These are phyloP conservation scores for Astrocystis sublimbata DNA, from an alignment of 495 filamentous ascomycete species.

Conservation along the genomic window DNA sequence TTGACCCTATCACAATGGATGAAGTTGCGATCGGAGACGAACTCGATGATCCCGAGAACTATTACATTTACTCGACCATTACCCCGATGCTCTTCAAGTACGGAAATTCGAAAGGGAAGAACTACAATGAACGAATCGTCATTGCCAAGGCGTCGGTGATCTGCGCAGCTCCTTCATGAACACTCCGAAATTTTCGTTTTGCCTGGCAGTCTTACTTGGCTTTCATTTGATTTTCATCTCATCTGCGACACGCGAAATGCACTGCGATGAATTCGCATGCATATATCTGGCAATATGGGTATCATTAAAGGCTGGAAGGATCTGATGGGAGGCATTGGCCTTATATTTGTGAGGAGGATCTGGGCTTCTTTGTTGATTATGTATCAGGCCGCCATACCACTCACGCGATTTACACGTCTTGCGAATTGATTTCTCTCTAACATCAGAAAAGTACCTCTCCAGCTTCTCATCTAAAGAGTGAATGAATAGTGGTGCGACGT, in stretches of 20 bases:
- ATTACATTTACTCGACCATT: neutral
- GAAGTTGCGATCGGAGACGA: neutral
- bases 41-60: no score
- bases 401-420: neutral
- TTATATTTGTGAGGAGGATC: neutral
- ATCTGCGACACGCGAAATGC: no score
- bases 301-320: no score
- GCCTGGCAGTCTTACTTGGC: no score
- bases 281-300: no score
- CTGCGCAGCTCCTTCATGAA: no score
- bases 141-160: neutral
- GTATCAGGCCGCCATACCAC: neutral
- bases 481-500: neutral
- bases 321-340: neutral
- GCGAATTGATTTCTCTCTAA: neutral
- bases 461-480: neutral
- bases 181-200: no score
- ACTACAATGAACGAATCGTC: neutral
- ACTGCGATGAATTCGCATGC: no score
- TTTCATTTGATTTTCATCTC: no score
- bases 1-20: neutral
- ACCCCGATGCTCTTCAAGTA: neutral
- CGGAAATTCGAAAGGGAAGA: slow-evolving; percentile 5
- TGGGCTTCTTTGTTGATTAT: neutral
- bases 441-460: neutral